Evolutionary conservation across 2,329 filamentous ascomycete species (phyloP), one percentile per base, ranked within the genome.

Genomic region (Grosmannia serpens): DNA sequence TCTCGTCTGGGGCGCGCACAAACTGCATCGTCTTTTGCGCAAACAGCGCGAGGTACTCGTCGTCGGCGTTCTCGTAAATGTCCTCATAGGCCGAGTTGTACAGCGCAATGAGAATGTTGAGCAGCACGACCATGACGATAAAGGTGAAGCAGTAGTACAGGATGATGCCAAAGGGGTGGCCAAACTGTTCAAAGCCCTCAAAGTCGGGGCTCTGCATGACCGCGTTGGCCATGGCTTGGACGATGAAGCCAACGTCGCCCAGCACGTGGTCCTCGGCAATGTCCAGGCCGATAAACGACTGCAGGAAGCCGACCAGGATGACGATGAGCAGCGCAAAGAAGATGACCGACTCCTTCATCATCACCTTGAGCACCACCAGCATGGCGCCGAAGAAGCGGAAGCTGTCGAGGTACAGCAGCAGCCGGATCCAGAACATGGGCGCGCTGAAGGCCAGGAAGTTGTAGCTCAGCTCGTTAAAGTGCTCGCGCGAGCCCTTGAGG

Each of bases 91-190:
- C 91, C 53, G 87, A 92, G 74, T 97, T 97, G 77, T 96, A 99
- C 8, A 99, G 83, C 0, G 94, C 94, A 68, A 99, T 97, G 59
- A 99, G 83, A 66, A 99, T 90, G 70, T 99, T 99, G 64, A 99
- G 83, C 29, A 97, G 78, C 59, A 99, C 75, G 27, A 83, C 78
- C 78, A 79, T 96, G 67, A 99, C 88, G 46, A 97, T 86, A 68
- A 99, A 99, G 22, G 92, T 95, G 72, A 96, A 99, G 69, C 95
- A 83, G 75, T 99, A 99, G 76, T 99, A 99, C 11, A 99, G 85
- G 35, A 96, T 88, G 55, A 96, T 82, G 10, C 94, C 94, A 70
- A 96, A 99, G 0, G 94, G 94, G 15, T 88, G 91, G 26, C 88
- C 89, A 69, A 97, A 99, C 27, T 86, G 81, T 64, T 96, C 91